phyloP scores from a whole-genome alignment of 371 early-diverging fungal genomes.

The Fennellomyces sp. region DNA sequence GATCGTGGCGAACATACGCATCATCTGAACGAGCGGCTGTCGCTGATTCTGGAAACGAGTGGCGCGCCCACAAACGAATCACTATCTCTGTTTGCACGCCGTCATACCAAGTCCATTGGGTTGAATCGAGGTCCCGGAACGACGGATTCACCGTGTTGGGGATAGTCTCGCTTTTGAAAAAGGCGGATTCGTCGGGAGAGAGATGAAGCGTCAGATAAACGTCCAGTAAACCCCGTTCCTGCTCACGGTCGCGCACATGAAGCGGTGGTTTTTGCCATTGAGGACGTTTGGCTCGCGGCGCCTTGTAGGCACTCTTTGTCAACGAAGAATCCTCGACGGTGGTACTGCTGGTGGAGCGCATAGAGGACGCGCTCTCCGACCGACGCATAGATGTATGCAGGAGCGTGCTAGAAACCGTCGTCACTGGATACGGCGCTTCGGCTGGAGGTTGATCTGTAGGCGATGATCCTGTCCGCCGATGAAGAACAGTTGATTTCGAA shows the following conservation, averaged over 20 bases:
- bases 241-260: neutral
- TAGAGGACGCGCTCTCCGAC: slow-evolving; percentile 35
- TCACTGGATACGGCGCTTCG: neutral
- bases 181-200: slow-evolving; percentile 17
- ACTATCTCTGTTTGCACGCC: slow-evolving; percentile 33
- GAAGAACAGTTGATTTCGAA: slow-evolving; percentile 2
- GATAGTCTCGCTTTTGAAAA: slow-evolving; percentile 46
- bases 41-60: slow-evolving; percentile 46
- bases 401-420: neutral
- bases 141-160: slow-evolving; percentile 46
- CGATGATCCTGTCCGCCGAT: slow-evolving; percentile 15
- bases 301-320: slow-evolving; percentile 41
- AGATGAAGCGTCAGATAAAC: slow-evolving; percentile 32
- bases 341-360: slow-evolving; percentile 20
- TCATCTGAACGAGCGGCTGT: slow-evolving; percentile 1
- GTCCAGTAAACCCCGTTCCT: slow-evolving; percentile 31
- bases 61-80: slow-evolving; percentile 51
- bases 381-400: slow-evolving; percentile 23
- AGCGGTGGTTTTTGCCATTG: neutral
- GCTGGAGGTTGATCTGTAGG: neutral
- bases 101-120: slow-evolving; percentile 35
- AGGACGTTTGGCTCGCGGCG: slow-evolving; percentile 2
- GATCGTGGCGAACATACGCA: neutral
- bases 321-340: slow-evolving; percentile 45
- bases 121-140: slow-evolving; percentile 32